phyloP scores from a whole-genome alignment of 139 green algal species.

The Tetratostichococcus sp. region DNA sequence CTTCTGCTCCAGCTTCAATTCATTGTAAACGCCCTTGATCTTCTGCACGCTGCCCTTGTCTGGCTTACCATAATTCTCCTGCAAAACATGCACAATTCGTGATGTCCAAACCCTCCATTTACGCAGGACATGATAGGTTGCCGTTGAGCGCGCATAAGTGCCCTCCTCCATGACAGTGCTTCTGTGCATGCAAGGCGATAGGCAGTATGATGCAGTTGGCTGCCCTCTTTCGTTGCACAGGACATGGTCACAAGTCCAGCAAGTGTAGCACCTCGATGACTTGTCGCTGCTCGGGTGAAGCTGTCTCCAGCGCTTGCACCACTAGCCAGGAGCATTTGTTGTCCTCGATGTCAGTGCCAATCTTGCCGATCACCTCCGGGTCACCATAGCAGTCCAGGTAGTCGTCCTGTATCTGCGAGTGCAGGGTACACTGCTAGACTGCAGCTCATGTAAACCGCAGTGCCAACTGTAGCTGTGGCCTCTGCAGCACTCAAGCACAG shows the following conservation, averaged over 20 bases:
- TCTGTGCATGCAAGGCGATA: too few species aligned
- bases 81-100: too few species aligned
- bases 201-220: too few species aligned
- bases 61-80: slow-evolving; percentile 88
- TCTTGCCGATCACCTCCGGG: slow-evolving; percentile 92
- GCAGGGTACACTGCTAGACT: neutral
- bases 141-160: too few species aligned
- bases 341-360: slow-evolving; percentile 98
- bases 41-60: slow-evolving; percentile 60
- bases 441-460: too few species aligned
- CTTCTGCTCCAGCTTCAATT: slow-evolving; percentile 75
- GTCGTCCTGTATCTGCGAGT: slow-evolving; percentile 94
- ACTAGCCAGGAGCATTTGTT: slow-evolving; percentile 99
- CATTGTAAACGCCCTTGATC: slow-evolving; percentile 87
- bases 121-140: too few species aligned
- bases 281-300: slow-evolving; percentile 68
- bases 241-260: neutral
- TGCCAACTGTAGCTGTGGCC: too few species aligned
- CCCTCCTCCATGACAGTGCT: too few species aligned
- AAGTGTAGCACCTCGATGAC: slow-evolving; percentile 78
- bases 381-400: slow-evolving; percentile 95
- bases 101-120: too few species aligned
- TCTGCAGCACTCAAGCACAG: too few species aligned
- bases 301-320: slow-evolving; percentile 82
- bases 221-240: too few species aligned